Conservation (phyloP, 1,284 basidiomycete genomes). For the Austroboletus rostrupii region DNA sequence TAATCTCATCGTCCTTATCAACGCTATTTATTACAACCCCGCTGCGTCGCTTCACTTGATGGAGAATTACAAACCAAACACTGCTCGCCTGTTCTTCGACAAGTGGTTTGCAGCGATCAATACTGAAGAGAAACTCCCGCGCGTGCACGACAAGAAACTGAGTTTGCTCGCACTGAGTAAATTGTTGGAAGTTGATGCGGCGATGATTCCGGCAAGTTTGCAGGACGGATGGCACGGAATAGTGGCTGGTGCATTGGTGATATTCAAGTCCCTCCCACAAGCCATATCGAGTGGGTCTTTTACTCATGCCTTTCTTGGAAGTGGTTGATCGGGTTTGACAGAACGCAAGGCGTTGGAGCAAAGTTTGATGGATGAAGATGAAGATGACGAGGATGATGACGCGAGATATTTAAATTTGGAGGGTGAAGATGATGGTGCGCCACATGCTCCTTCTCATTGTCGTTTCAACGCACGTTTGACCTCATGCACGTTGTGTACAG, state of each 20-base stretch:
- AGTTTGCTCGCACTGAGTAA: constrained; percentile 73
- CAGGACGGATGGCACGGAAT: constrained; percentile 73
- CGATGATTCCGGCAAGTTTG: constrained; percentile 53
- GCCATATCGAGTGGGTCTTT: constrained; percentile 59
- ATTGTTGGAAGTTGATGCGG: constrained; percentile 64
- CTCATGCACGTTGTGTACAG: constrained; percentile 31
- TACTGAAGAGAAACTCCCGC: constrained; percentile 58
- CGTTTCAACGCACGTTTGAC: neutral
- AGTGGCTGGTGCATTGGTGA: constrained; percentile 60
- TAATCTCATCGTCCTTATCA: constrained; percentile 80
- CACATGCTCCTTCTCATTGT: neutral
- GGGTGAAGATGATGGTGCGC: constrained; percentile 60
- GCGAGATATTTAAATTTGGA: constrained; percentile 59
- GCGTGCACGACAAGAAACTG: constrained; percentile 92
- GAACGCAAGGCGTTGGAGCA: constrained; percentile 66
- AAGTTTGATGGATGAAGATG: constrained; percentile 53
- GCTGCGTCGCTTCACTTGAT: constrained; percentile 71
- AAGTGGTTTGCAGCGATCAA: constrained; percentile 75
- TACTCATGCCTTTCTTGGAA: neutral
- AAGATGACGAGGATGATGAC: constrained; percentile 60
- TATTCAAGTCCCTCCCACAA: constrained; percentile 73
- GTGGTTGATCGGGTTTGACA: constrained; percentile 26
- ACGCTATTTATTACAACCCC: constrained; percentile 84
- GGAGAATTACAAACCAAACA: constrained; percentile 56
- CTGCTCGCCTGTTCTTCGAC: constrained; percentile 71